Conservation (phyloP, 148 eudicot genomes). For the Gaultheria prostrata region DNA sequence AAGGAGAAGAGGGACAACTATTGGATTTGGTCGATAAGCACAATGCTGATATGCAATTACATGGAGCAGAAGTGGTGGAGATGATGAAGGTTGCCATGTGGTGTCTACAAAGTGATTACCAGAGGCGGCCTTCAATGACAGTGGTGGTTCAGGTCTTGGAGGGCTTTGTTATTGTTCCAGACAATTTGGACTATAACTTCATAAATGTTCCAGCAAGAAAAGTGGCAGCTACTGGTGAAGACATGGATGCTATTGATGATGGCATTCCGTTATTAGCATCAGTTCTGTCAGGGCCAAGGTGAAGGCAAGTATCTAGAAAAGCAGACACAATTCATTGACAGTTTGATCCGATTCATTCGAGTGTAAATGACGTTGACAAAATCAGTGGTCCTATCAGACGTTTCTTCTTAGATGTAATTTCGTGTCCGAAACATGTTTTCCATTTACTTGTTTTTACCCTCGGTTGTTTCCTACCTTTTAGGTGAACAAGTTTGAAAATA, state of each 20-base stretch:
- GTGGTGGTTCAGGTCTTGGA: constrained; percentile 5
- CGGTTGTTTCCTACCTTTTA: neutral
- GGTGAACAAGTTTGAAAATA: neutral
- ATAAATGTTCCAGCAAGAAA: neutral
- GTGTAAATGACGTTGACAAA: neutral
- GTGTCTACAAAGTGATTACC: no score
- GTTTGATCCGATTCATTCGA: neutral
- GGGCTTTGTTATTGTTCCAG: neutral
- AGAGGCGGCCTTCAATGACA: neutral
- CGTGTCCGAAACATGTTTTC: neutral
- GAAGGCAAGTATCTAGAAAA: neutral
- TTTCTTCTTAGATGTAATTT: neutral
- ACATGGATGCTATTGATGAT: neutral
- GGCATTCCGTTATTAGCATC: neutral
- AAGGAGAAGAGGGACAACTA: constrained; percentile 12
- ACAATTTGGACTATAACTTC: constrained; percentile 1
- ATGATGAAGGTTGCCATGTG: no score
- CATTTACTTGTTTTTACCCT: neutral
- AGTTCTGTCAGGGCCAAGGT: neutral
- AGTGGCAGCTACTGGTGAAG: neutral
- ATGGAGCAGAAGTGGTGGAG: no score
- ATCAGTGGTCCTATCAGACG: neutral
- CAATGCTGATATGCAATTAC: neutral
- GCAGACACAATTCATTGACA: neutral
- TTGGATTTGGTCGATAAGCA: neutral